Conservation (phyloP, 495 filamentous ascomycete genomes). For the Cercophora sp. region DNA sequence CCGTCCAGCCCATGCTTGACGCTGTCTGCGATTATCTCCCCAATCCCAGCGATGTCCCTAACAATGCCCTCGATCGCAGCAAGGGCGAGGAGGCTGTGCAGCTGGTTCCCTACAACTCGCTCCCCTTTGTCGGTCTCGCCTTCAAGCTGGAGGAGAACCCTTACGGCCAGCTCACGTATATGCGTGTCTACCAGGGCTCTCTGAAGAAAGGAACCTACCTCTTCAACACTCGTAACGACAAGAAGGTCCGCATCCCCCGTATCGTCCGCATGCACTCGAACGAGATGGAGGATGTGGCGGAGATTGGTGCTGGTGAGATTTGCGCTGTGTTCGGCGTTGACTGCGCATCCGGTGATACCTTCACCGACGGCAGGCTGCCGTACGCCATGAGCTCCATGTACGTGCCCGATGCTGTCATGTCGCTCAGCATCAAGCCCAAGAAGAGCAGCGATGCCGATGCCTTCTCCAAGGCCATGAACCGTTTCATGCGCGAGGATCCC, state of each 20-base stretch:
- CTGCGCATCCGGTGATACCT: constrained; percentile 96
- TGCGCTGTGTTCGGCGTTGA: constrained; percentile 98
- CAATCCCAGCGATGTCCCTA: constrained; percentile 86
- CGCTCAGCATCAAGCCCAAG: constrained; percentile 95
- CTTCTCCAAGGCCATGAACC: constrained; percentile 98
- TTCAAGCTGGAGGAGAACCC: constrained; percentile 99
- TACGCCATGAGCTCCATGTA: constrained; percentile 99
- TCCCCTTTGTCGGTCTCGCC: constrained; percentile 92
- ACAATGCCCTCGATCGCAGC: constrained; percentile 79
- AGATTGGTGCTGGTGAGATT: constrained; percentile 94
- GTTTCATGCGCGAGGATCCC: constrained; percentile 97
- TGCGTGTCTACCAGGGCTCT: constrained; percentile 94
- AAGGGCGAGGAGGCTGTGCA: constrained; percentile 75
- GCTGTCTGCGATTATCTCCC: constrained; percentile 95
- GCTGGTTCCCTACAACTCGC: constrained; percentile 84
- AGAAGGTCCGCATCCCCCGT: constrained; percentile 94
- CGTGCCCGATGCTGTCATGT: constrained; percentile 97
- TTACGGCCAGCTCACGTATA: constrained; percentile 97
- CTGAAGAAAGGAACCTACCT: constrained; percentile 84
- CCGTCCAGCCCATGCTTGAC: constrained; percentile 94
- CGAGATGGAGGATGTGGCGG: constrained; percentile 94
- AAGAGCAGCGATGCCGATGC: constrained; percentile 86
- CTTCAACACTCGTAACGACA: constrained; percentile 88
- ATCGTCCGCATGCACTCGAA: constrained; percentile 99
- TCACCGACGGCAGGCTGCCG: constrained; percentile 89